A percentile compares a stretch with the other conserved stretches of the same genome.
Conservation (phyloP, 1,284 basidiomycete species). For the Ustilago shanxiensis region DNA sequence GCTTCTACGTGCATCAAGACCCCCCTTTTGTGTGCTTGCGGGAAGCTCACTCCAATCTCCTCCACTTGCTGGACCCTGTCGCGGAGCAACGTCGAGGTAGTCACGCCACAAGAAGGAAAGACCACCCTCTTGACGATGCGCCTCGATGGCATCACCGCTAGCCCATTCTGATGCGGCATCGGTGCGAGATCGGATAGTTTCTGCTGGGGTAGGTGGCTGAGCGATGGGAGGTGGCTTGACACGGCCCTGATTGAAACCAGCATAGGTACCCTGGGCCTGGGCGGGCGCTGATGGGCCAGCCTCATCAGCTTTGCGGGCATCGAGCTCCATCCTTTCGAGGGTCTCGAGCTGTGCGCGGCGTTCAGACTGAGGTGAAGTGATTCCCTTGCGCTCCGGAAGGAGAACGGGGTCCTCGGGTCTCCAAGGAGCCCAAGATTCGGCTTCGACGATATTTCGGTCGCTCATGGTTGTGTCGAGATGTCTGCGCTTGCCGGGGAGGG, state of each 20-base stretch:
- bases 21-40: slow-evolving; percentile 16
- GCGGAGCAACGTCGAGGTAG: slow-evolving; percentile 65
- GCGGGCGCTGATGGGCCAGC: slow-evolving; percentile 35
- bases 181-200: slow-evolving; percentile 46
- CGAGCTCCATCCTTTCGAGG: slow-evolving; percentile 34
- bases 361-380: slow-evolving; percentile 52
- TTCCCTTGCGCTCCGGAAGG: slow-evolving; percentile 41
- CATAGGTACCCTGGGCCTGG: slow-evolving; percentile 53
- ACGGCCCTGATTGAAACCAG: slow-evolving; percentile 45
- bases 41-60: slow-evolving; percentile 58
- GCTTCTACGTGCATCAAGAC: slow-evolving; percentile 31
- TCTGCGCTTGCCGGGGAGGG: slow-evolving; percentile 43
- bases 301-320: slow-evolving; percentile 15
- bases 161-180: slow-evolving; percentile 55
- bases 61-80: slow-evolving; percentile 60
- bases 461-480: slow-evolving; percentile 28
- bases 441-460: slow-evolving; percentile 52
- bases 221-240: slow-evolving; percentile 62
- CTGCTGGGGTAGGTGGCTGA: slow-evolving; percentile 62
- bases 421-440: slow-evolving; percentile 66
- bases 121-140: slow-evolving; percentile 56
- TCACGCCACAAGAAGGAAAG: slow-evolving; percentile 63
- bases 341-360: slow-evolving; percentile 38
- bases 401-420: slow-evolving; percentile 64
- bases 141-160: slow-evolving; percentile 36